phyloP scores from a whole-genome alignment of 2,329 filamentous ascomycete species.

The Curvularia spicifera region DNA sequence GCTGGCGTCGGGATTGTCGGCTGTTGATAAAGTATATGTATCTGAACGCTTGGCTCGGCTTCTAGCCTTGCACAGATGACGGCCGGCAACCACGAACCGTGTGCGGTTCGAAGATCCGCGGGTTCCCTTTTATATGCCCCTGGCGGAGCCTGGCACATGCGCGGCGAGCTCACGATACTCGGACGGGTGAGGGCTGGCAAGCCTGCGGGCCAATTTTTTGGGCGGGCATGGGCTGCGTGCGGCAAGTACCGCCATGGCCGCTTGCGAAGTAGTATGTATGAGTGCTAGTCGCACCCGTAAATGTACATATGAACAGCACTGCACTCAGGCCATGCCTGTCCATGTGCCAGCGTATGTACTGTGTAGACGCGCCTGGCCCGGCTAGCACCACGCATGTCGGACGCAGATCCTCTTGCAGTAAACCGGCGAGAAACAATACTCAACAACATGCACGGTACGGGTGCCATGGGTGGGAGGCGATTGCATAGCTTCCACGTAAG shows the following conservation, averaged over 20 bases:
- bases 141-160: neutral
- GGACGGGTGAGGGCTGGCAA: neutral
- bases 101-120: neutral
- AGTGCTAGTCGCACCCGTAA: slow-evolving; percentile 7
- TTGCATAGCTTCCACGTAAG: neutral
- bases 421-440: slow-evolving; percentile 9
- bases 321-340: slow-evolving; percentile 13
- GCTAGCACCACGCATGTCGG: slow-evolving; percentile 12
- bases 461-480: neutral
- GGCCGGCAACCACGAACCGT: neutral
- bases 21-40: neutral
- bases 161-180: neutral
- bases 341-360: slow-evolving; percentile 3
- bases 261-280: slow-evolving; percentile 3
- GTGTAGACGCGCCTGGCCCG: slow-evolving; percentile 11
- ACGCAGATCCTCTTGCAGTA: slow-evolving; percentile 14
- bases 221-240: neutral
- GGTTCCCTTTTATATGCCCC: neutral
- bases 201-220: neutral
- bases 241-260: slow-evolving; percentile 12
- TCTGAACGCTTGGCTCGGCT: neutral
- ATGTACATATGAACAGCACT: slow-evolving; percentile 1
- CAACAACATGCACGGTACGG: slow-evolving; percentile 13
- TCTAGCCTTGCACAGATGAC: neutral
- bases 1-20: slow-evolving; percentile 1